Percentiles rank a stretch among this genome's conserved stretches.
These are phyloP conservation scores for Penicillium sp. DNA, from an alignment of 2,329 filamentous ascomycete species.

Conservation along the genomic window DNA sequence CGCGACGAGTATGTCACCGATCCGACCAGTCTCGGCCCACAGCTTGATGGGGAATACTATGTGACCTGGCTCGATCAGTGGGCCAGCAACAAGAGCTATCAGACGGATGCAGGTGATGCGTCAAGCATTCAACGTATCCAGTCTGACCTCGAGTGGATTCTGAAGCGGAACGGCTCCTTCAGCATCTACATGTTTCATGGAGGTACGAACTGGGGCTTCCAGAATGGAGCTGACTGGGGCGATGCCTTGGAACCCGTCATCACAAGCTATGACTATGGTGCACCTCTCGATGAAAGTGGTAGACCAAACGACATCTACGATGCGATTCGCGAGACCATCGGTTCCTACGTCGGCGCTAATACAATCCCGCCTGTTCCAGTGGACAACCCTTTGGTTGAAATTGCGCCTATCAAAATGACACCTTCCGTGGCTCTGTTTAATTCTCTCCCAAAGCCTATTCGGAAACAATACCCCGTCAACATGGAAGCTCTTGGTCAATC, in stretches of 20 bases:
- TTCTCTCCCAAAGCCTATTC: constrained; percentile 24
- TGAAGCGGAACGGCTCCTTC: constrained; percentile 47
- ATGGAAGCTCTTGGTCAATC: constrained; percentile 53
- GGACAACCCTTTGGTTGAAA: constrained; percentile 35
- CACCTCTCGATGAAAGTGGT: constrained; percentile 55
- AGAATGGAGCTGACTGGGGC: constrained; percentile 51
- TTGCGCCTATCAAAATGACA: constrained; percentile 41
- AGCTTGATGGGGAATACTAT: constrained; percentile 56
- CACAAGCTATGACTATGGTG: constrained; percentile 55
- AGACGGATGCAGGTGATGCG: constrained; percentile 10
- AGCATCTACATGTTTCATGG: constrained; percentile 59
- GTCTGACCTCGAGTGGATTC: constrained; percentile 42
- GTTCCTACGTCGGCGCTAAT: constrained; percentile 39
- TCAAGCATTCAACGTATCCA: constrained; percentile 3
- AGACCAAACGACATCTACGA: constrained; percentile 50
- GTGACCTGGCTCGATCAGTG: constrained; percentile 49
- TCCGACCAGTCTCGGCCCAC: constrained; percentile 44
- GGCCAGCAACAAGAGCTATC: constrained; percentile 29
- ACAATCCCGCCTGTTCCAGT: constrained; percentile 43
- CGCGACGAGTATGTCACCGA: constrained; percentile 50
- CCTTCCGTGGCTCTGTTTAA: constrained; percentile 40
- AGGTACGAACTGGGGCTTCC: constrained; percentile 54
- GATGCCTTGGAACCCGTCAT: constrained; percentile 46
- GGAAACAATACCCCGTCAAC: constrained; percentile 35
- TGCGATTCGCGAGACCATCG: constrained; percentile 18